These are phyloP conservation scores for Backusella tuberculispora DNA, from an alignment of 192 early-diverging fungal genomes.

Conservation along the genomic window DNA sequence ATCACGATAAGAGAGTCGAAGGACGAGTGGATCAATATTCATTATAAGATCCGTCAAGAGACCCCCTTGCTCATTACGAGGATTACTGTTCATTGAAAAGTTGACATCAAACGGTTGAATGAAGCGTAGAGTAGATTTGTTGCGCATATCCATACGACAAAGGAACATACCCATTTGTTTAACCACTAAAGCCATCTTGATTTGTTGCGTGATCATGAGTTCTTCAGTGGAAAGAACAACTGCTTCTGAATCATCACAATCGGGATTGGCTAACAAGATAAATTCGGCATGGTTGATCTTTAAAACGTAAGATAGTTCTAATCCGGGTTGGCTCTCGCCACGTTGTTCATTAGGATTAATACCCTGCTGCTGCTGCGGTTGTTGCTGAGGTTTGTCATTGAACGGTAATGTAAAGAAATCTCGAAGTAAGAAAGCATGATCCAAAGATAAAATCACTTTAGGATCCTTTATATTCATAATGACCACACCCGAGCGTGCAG, in stretches of 20 bases:
- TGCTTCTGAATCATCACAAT: constrained; percentile 75
- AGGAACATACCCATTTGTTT: constrained; percentile 89
- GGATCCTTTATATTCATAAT: constrained; percentile 82
- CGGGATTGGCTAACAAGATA: constrained; percentile 81
- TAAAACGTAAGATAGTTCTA: constrained; percentile 70
- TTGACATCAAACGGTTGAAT: constrained; percentile 92
- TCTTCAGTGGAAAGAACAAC: constrained; percentile 84
- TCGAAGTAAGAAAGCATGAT: constrained; percentile 81
- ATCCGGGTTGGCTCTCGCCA: constrained; percentile 12
- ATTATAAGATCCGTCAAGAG: constrained; percentile 39
- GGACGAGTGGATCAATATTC: constrained; percentile 76
- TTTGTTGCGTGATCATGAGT: constrained; percentile 79
- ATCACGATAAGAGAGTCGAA: constrained; percentile 89
- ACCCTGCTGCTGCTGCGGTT: background rate
- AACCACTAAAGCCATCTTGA: constrained; percentile 72
- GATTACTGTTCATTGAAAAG: constrained; percentile 68
- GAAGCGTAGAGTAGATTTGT: constrained; percentile 79
- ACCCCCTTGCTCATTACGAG: background rate
- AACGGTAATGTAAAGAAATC: constrained; percentile 78
- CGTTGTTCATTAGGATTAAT: background rate
- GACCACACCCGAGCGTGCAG: constrained; percentile 56
- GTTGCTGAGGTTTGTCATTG: constrained; percentile 23
- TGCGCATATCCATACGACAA: constrained; percentile 84
- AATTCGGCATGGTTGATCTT: constrained; percentile 84
- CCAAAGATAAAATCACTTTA: constrained; percentile 82